Conservation (phyloP, 177 flowering plant species). For the Tripterygium wilfordii region DNA sequence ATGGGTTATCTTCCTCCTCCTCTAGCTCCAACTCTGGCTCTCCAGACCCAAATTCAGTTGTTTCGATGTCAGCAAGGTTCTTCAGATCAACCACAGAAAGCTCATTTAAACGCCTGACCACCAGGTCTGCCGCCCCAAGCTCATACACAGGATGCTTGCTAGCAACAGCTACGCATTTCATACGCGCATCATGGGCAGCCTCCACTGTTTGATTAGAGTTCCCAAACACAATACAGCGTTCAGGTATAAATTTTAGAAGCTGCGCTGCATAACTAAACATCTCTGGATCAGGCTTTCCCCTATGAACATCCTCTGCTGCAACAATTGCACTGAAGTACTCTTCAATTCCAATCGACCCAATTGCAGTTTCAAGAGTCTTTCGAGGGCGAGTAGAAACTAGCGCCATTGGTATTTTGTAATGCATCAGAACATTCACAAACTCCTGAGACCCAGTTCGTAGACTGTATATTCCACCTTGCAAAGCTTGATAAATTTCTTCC, state of each 20-base stretch:
- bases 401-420: constrained; percentile 86
- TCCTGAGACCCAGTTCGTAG: constrained; percentile 73
- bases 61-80: constrained; percentile 78
- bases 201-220: constrained; percentile 89
- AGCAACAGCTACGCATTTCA: constrained; percentile 97
- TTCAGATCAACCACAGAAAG: constrained; percentile 87
- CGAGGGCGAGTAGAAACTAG: constrained; percentile 85
- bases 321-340: constrained; percentile 68
- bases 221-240: constrained; percentile 90
- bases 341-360: constrained; percentile 55
- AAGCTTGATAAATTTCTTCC: constrained; percentile 73
- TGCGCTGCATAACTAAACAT: constrained; percentile 91
- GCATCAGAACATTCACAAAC: constrained; percentile 67
- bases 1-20: constrained; percentile 39
- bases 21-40: constrained; percentile 82
- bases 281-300: constrained; percentile 99
- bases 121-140: constrained; percentile 92
- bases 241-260: constrained; percentile 69
- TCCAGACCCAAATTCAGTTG: constrained; percentile 45
- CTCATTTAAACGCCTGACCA: constrained; percentile 77
- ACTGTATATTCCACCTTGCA: constrained; percentile 77
- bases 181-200: constrained; percentile 91
- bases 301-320: constrained; percentile 82
- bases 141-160: constrained; percentile 93
- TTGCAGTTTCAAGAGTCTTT: constrained; percentile 60